Conservation (phyloP, 108 stramenopile genomes). For the Discostella pseudostelligera region DNA sequence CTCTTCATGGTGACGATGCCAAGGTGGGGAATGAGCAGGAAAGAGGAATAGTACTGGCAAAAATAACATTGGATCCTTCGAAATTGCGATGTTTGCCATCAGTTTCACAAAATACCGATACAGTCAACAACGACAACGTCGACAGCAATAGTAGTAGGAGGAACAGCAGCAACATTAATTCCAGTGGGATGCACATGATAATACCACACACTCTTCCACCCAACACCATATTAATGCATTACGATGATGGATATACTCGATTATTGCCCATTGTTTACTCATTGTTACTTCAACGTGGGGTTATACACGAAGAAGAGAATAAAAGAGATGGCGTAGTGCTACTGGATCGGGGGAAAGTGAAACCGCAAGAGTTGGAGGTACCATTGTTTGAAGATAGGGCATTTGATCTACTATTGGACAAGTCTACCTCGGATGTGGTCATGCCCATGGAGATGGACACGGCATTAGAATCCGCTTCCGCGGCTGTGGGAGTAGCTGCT, state of each 20-base stretch:
- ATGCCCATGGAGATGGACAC: neutral
- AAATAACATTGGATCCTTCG: constrained; percentile 34
- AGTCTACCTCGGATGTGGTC: neutral
- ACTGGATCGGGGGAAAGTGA: neutral
- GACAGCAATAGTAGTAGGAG: too few species aligned
- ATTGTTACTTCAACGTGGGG: constrained; percentile 30
- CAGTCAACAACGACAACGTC: neutral
- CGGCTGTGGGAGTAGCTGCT: constrained; percentile 1
- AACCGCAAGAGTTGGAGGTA: neutral
- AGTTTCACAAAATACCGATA: neutral
- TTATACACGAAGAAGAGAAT: constrained; percentile 5
- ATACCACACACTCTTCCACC: constrained; percentile 55
- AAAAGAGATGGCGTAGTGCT: neutral
- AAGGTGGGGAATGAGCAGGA: neutral
- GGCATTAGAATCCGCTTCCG: constrained; percentile 16
- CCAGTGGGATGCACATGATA: neutral
- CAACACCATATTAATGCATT: constrained; percentile 68
- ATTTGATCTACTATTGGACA: constrained; percentile 13
- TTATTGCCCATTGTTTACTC: constrained; percentile 47
- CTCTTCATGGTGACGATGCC: neutral
- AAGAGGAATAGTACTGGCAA: constrained; percentile 9
- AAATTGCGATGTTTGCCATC: constrained; percentile 25
- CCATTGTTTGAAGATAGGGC: constrained; percentile 29
- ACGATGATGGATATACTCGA: constrained; percentile 67
- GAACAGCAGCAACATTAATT: neutral